phyloP scores from a whole-genome alignment of 1,284 basidiomycete species.

The Rhizoctonia solani region DNA sequence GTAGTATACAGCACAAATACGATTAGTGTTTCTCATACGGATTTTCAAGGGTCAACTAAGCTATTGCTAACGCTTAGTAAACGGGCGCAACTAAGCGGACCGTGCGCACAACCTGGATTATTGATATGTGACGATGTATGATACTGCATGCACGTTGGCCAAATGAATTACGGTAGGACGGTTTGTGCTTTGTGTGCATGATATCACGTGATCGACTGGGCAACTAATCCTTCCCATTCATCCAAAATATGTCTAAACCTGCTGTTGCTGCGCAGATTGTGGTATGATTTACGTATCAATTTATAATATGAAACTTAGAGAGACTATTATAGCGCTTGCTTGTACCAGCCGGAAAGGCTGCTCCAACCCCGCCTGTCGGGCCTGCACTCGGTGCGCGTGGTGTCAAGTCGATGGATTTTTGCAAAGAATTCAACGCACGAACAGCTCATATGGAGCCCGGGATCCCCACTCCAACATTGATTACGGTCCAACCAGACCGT shows the following conservation, averaged over 20 bases:
- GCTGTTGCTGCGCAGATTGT: constrained; percentile 64
- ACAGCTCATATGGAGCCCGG: constrained; percentile 88
- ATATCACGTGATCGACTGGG: constrained; percentile 1
- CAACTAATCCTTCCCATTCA: neutral
- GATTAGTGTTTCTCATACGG: neutral
- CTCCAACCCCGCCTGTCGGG: constrained; percentile 94
- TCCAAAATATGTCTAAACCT: constrained; percentile 59
- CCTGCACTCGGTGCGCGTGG: constrained; percentile 97
- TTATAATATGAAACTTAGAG: neutral
- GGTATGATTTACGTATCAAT: constrained; percentile 50
- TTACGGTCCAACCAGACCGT: constrained; percentile 93
- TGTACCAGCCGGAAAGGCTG: constrained; percentile 92
- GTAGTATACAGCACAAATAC: neutral
- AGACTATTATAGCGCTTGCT: constrained; percentile 69
- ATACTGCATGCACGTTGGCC: too few relatives aligned
- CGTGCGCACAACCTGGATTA: neutral
- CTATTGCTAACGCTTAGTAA: neutral
- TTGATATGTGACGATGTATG: neutral
- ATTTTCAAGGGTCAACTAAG: neutral
- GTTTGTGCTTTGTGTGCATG: neutral
- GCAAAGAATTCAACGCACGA: constrained; percentile 94
- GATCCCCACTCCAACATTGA: constrained; percentile 86
- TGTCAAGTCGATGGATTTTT: constrained; percentile 99
- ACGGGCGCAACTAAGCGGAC: neutral
- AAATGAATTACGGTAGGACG: neutral